Evolutionary conservation across 1,139 yeast genomes (phyloP).

Genomic region (Suhomyces anneliseae): DNA sequence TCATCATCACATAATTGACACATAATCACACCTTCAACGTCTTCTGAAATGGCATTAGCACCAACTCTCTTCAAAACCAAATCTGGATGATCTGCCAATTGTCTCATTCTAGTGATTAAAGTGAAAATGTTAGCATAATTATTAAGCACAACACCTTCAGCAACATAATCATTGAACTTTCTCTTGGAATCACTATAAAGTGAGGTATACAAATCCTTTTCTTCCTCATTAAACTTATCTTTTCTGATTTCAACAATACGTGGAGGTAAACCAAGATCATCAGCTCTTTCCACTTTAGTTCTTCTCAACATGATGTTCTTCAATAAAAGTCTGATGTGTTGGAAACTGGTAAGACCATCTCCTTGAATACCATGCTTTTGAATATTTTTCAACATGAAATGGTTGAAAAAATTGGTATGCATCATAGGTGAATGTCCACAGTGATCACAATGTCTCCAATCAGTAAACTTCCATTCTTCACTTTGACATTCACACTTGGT

Average conservation of each 20-base stretch:
- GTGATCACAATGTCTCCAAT: constrained; percentile 76
- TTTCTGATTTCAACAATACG: constrained; percentile 84
- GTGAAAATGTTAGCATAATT: constrained; percentile 97
- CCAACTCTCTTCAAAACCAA: constrained; percentile 74
- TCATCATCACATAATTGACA: constrained; percentile 96
- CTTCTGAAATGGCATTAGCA: constrained; percentile 35
- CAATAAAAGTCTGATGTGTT: constrained; percentile 69
- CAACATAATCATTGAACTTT: constrained; percentile 83
- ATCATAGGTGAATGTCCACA: constrained; percentile 94
- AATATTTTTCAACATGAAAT: constrained; percentile 88
- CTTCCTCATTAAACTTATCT: constrained; percentile 90
- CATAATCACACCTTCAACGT: constrained; percentile 63
- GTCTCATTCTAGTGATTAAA: constrained; percentile 94
- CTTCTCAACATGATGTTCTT: constrained; percentile 86
- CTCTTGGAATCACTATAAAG: constrained; percentile 85
- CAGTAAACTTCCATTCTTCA: constrained; percentile 78
- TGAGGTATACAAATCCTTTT: constrained; percentile 84
- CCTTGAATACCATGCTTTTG: constrained; percentile 78
- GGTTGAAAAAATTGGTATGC: constrained; percentile 93
- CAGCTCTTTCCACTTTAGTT: constrained; percentile 94
- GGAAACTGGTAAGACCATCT: constrained; percentile 76
- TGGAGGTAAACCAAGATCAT: constrained; percentile 95
- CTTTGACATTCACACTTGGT: constrained; percentile 84
- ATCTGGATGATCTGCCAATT: constrained; percentile 97
- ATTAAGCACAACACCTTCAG: constrained; percentile 91